A percentile compares a stretch with the other conserved stretches of the same genome.
phyloP scores from a whole-genome alignment of 2,329 filamentous ascomycete species.

The Exophiala viscosa region DNA sequence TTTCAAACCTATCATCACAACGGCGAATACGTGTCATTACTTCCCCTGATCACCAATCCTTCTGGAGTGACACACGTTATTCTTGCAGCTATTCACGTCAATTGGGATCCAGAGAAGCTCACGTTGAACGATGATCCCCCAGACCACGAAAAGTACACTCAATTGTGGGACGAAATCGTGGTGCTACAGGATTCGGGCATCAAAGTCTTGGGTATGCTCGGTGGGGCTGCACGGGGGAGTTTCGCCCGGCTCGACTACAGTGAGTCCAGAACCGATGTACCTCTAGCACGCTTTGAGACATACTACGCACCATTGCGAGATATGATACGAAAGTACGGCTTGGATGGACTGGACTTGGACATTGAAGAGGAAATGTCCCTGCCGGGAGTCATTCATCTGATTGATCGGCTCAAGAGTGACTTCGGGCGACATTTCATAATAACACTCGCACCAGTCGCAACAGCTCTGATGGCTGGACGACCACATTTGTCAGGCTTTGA shows the following conservation, averaged over 20 bases:
- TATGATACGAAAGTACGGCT: conserved; percentile 57
- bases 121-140: conserved; percentile 78
- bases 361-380: conserved; percentile 75
- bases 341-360: conserved; percentile 73
- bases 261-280: conserved; percentile 41
- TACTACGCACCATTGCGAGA: conserved; percentile 68
- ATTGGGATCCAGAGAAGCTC: conserved; percentile 61
- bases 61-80: conserved; percentile 76
- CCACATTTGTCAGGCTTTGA: conserved; percentile 72
- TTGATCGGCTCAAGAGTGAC: conserved; percentile 59
- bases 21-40: conserved; percentile 54
- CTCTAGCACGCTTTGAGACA: conserved; percentile 60
- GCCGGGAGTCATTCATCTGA: conserved; percentile 61
- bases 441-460: conserved; percentile 76
- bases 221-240: conserved; percentile 75
- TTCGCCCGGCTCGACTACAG: conserved; percentile 57
- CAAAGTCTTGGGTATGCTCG: conserved; percentile 81
- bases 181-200: conserved; percentile 69
- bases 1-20: conserved; percentile 62
- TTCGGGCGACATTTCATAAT: conserved; percentile 54
- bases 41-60: conserved; percentile 54
- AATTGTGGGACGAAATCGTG: conserved; percentile 74
- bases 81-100: conserved; percentile 80
- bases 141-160: conserved; percentile 61
- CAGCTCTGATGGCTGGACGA: conserved; percentile 60